Evolutionary conservation across 2,329 filamentous ascomycete genomes (phyloP), one percentile per base, ranked within the genome.

Genomic region (Aspergillus unguis): DNA sequence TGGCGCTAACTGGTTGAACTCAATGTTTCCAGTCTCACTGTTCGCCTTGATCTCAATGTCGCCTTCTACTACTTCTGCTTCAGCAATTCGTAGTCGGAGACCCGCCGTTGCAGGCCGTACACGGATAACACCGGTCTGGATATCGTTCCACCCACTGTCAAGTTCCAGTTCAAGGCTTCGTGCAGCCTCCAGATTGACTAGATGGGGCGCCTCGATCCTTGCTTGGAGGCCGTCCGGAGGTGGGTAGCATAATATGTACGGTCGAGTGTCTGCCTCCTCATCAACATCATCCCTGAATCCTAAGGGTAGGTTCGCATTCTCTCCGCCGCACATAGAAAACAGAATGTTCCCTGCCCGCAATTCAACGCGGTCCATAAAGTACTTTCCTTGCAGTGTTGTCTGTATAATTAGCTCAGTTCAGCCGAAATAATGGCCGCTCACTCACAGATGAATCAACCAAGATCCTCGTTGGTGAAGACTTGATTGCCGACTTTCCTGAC

Each of bases 171-270:
- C 88, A 0, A 97, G 76, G 0, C 83, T 85, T 52, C 88, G 88
- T 62, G 86, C 85, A 59, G 85, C 85, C 66, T 95, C 89, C 4
- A 99, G 82, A 56, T 92, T 85, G 26, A 95, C 86, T 41, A 85
- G 77, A 56, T 82, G 86, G 0, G 88, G 84, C 0, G 88, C 78
- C 38, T 76, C 78, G 6, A 95, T 74, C 44, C 80, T 80, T 2
- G 88, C 82, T 54, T 90, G 82, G 3, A 96, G 81, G 0, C 87
- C 82, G 42, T 84, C 78, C 1, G 80, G 71, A 11, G 84, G 82
- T 31, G 91, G 88, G 66, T 89, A 95, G 28, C 92, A 79, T n/a
- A 84, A 79, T 0, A 95, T 77, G 5, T 82, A 81, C 0, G 86
- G 78, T 11, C 80, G 77, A 38, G 74, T 80, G 51, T 88, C 76